Conservation (phyloP, 148 eudicot species). For the Vaccinium macrocarpon region DNA sequence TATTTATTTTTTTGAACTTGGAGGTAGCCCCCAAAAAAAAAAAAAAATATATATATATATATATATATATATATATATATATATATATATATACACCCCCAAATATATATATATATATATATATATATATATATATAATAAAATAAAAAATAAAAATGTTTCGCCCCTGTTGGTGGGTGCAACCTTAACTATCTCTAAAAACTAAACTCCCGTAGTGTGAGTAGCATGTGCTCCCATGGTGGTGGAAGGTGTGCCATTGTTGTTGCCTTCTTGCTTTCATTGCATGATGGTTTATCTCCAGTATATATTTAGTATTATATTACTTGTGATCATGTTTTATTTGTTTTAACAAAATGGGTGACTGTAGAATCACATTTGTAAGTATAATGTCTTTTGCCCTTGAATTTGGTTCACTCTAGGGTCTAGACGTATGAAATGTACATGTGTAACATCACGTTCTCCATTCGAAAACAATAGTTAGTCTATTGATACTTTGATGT, state of each 20-base stretch:
- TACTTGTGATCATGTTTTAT: not conserved
- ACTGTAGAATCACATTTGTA: not conserved
- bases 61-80: too few relatives aligned
- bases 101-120: too few relatives aligned
- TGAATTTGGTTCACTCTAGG: not conserved
- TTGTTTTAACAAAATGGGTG: not conserved
- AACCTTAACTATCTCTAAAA: too few relatives aligned
- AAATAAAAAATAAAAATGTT: too few relatives aligned
- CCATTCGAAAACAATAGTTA: not conserved
- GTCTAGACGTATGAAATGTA: not conserved
- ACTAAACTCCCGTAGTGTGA: not conserved
- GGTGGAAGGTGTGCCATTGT: constrained; percentile 26
- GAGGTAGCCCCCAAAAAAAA: too few relatives aligned
- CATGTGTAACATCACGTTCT: not conserved
- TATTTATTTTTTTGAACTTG: too few relatives aligned
- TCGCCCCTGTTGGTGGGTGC: too few relatives aligned
- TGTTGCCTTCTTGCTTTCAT: not conserved
- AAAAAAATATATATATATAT: too few relatives aligned
- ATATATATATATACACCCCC: too few relatives aligned
- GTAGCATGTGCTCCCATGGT: constrained; percentile 20
- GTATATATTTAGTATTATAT: not conserved
- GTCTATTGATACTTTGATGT: not conserved
- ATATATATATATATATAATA: too few relatives aligned
- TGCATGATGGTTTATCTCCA: not conserved
- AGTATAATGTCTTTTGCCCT: not conserved